Base-by-base conservation (phyloP, 345 rosid species). In the Syzygium aromaticum region DNA sequence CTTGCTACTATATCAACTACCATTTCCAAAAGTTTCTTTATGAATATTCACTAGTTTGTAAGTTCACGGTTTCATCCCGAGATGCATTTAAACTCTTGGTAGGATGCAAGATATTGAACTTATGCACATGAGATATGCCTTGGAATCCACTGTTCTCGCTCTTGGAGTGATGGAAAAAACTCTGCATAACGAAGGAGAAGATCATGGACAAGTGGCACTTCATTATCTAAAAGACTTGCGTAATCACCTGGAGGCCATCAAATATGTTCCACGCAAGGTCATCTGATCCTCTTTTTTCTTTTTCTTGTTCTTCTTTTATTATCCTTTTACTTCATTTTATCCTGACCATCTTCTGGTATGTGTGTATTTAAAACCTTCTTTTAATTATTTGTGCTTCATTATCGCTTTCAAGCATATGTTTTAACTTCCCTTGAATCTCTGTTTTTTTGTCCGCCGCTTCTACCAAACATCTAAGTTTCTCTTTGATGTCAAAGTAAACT, bases 21-120 rank as follows among this genome's bases (percentile, higher is more conserved):
- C 49, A 52, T 84, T 61, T 43, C 46, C 59, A 21, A 53, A 84
- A 83, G 38, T 46, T 25, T 61, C n/a, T 11, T 52, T 38, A 13
- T 67, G 84, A 51, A 73, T 38, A 77, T 78, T 22, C 51, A 54
- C 27, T 30, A 11, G 63, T 8, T 27, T 86, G 23, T 67, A 13
- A 49, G 52, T 30, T 23, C 25, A 19, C 5, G 12, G 14, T 46
- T 40, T 73, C 52, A 67, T 86, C 49, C 53, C 84, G 80, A 28
- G 86, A 88, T 40, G 28, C 52, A 52, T 84, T 59, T 6, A 23
- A 30, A 11, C 78, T 40, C 49, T 56, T 82, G 89, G 63, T 87
- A 97, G 99, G 95, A 91, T 95, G 95, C 96, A 95, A 91, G 99
- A 97, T 91, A 93, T 95, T 91, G 99, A 97, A 91, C 94, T 97